A percentile compares a stretch with the other conserved stretches of the same genome.
phyloP scores from a whole-genome alignment of 495 filamentous ascomycete genomes.

The Hypoxylon fuscum region DNA sequence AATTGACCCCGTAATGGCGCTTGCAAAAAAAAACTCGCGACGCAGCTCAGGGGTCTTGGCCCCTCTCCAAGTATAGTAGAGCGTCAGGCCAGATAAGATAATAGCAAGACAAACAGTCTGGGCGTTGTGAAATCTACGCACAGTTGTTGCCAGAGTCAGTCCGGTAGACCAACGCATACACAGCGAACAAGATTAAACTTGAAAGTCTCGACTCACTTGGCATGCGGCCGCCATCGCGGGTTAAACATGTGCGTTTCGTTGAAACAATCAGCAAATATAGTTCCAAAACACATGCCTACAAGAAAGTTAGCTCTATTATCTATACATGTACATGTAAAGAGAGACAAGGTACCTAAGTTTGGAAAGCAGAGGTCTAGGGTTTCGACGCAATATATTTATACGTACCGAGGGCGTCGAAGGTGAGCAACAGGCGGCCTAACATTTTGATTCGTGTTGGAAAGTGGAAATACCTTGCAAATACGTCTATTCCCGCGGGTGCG shows the following conservation, averaged over 20 bases:
- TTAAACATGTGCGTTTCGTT: conserved; percentile 65
- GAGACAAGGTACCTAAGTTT: too few species aligned
- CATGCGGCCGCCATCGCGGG: conserved; percentile 64
- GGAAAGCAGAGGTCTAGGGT: too few species aligned
- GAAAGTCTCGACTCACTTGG: conserved; percentile 46
- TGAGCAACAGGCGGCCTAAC: conserved; percentile 56
- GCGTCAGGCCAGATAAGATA: conserved; percentile 53
- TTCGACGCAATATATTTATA: too few species aligned
- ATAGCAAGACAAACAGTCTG: conserved; percentile 63
- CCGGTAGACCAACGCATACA: not conserved
- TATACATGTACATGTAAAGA: too few species aligned
- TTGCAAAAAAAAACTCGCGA: conserved; percentile 47
- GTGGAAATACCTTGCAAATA: not conserved
- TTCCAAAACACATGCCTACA: conserved; percentile 53
- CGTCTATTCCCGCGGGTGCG: not conserved
- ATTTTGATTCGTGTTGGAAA: conserved; percentile 23
- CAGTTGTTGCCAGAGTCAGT: not conserved
- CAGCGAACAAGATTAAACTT: not conserved
- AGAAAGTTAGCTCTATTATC: too few species aligned
- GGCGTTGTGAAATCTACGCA: conserved; percentile 63
- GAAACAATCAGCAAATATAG: conserved; percentile 56
- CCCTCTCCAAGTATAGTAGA: conserved; percentile 59
- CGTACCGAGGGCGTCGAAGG: conserved; percentile 52
- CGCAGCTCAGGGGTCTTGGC: conserved; percentile 33
- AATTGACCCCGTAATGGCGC: conserved; percentile 56